Base-by-base conservation (phyloP, 108 stramenopile genomes). In the Fragilaria radians region DNA sequence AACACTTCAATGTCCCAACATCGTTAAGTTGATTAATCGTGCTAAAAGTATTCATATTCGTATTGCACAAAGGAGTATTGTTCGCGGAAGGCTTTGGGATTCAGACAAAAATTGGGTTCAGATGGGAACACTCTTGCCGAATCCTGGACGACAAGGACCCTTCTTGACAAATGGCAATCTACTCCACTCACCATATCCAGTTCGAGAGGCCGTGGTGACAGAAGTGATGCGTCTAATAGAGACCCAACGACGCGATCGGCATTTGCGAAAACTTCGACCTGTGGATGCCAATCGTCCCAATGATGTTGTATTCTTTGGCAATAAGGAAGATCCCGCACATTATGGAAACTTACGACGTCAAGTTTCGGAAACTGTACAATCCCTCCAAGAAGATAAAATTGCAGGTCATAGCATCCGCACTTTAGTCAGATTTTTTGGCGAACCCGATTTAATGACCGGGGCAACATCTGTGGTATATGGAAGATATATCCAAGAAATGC, bases 291-390 rank as follows among this genome's bases (percentile, higher is more conserved):
- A 26, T 14, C 76, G 70, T 17, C 18, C 52, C 22, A 64, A 25
- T 1, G 72, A 78, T 53, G 56, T 78, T 30, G 58, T 48, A 19
- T 62, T 59, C 52, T 69, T 72, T 61, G 69, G 64, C 65, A 66
- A 65, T 45, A 36, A 51, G 7, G 77, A 65, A 45, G 72, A 73
- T 54, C 63, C 70, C 48, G 65, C 72, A 2, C 77, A 78, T 32
- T 78, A 73, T 54, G 61, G 57, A 22, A 65, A 65, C 33, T 73
- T 70, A 54, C 68, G 77, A 28, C 55, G 68, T 27, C 54, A 56
- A 27, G 59, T 74, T 22, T 54, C 61, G 2, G 48, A 54, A 4
- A 27, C 46, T 0, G 54, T 74, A 4, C 26, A 28, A 32, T 30
- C 63, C 4, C 29, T 58, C 63, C 57, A 71, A 21, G 52, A 26